phyloP scores from a whole-genome alignment of 768 basidiomycete species.

The Termitomyces titanicus region DNA sequence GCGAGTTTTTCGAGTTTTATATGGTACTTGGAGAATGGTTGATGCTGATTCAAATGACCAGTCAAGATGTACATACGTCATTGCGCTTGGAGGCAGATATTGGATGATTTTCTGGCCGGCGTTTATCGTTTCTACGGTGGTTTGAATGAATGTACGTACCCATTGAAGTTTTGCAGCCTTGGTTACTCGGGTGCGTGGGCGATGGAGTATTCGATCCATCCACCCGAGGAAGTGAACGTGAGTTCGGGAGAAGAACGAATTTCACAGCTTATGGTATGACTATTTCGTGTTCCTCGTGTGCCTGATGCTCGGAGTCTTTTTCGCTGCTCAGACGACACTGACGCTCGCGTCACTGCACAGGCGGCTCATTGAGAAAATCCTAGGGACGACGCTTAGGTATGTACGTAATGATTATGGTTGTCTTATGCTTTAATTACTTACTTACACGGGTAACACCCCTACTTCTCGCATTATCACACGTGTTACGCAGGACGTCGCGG shows the following conservation, averaged over 20 bases:
- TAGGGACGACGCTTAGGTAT: conserved; percentile 57
- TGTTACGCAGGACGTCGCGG: conserved; percentile 59
- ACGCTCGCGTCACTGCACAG: conserved; percentile 49
- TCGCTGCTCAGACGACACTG: conserved; percentile 35
- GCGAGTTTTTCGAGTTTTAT: no score
- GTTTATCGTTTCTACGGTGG: conserved; percentile 17
- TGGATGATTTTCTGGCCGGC: conserved; percentile 23
- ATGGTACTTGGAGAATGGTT: no score
- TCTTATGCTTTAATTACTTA: no score
- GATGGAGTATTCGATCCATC: neutral
- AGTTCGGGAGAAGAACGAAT: no score
- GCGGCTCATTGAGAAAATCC: conserved; percentile 43
- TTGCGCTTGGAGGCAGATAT: conserved; percentile 28
- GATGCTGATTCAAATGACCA: no score
- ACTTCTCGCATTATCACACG: conserved; percentile 56
- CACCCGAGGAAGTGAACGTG: neutral
- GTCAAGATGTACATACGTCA: no score
- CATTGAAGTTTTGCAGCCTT: neutral
- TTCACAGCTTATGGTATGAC: no score
- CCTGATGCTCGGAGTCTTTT: conserved; percentile 35
- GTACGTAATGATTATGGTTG: no score
- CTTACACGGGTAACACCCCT: no score
- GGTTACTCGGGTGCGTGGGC: neutral
- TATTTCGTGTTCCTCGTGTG: conserved; percentile 20
- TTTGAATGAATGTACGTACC: no score